Base-by-base conservation (phyloP, 1,284 basidiomycete species). In the Irpex sp. region DNA sequence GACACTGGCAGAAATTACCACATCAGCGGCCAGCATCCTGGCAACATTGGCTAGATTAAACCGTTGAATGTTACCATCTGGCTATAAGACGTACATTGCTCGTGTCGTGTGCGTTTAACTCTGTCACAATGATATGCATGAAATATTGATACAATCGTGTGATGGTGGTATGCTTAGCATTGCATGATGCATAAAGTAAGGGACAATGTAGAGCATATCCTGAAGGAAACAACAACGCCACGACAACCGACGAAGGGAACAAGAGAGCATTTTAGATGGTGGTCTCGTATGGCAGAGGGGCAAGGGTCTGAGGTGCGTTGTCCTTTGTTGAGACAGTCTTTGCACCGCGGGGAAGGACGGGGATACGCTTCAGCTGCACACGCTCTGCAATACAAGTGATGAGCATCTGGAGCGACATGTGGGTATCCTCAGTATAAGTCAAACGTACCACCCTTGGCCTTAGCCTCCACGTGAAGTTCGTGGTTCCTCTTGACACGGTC, bases 401-500 rank as follows among this genome's bases (percentile, higher is more conserved):
- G n/a, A 26, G 26, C 26, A 65, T 39, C 39, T 21, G 31, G 35
- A 26, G 26, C 26, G 26, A 26, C 26, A 26, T 26, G 26, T 26
- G 2, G 3, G 26, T 4, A 26, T 26, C 26, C 26, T 26, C 26
- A 26, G 26, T 26, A 26, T 26, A 4, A 57, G 15, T 11, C 15
- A 17, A 56, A 88, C 90, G 80, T 75, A 94, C 93, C 89, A 74
- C 94, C 95, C 82, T 88, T 93, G 76, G 83, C 89, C 85, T 92
- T 94, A 61, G 95, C 94, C 74, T 86, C 92, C 70, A 78, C 88
- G 77, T 94, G 95, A 71, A 88, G 87, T 50, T 85, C 86, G 69
- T 94, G 92, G 85, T 99, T 99, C 68, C 83, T 80, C 88, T 97
- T 92, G 76, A 99, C 97, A 73, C 97, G 87, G 81, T 95, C 92